A percentile compares a stretch with the other conserved stretches of the same genome.
phyloP scores from a whole-genome alignment of 768 basidiomycete genomes.

The button mushroom (Agaricus bisporus) region DNA sequence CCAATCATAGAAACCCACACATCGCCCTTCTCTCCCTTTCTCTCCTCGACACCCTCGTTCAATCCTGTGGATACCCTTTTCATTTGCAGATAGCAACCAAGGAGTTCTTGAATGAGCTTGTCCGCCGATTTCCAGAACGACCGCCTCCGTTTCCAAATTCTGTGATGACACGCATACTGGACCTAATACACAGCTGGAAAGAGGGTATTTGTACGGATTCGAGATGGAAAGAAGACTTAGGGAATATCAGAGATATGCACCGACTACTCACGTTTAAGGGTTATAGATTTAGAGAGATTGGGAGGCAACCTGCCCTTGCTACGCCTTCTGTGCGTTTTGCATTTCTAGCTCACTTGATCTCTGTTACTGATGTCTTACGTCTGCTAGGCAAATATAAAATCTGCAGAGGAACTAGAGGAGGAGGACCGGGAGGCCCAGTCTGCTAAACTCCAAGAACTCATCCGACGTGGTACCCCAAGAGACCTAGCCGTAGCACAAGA shows the following conservation, averaged over 20 bases:
- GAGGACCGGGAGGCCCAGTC: constrained; percentile 94
- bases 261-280: constrained; percentile 91
- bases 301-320: constrained; percentile 25
- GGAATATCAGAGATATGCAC: constrained; percentile 98
- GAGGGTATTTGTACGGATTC: constrained; percentile 84
- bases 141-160: constrained; percentile 93
- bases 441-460: constrained; percentile 98
- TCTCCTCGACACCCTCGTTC: constrained; percentile 86
- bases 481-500: constrained; percentile 96
- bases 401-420: constrained; percentile 91
- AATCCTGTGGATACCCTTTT: constrained; percentile 94
- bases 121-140: constrained; percentile 94
- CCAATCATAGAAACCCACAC: constrained; percentile 92
- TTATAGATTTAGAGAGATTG: constrained; percentile 61
- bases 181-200: constrained; percentile 92
- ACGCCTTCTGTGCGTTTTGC: constrained; percentile 35
- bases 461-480: constrained; percentile 90
- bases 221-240: constrained; percentile 93
- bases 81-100: constrained; percentile 97
- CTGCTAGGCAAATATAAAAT: constrained; percentile 70
- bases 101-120: constrained; percentile 97
- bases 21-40: constrained; percentile 81
- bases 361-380: neutral
- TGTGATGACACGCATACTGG: constrained; percentile 91
- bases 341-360: neutral